These are phyloP conservation scores for Turritis glabra DNA, from an alignment of 345 rosid genomes.

Conservation along the genomic window DNA sequence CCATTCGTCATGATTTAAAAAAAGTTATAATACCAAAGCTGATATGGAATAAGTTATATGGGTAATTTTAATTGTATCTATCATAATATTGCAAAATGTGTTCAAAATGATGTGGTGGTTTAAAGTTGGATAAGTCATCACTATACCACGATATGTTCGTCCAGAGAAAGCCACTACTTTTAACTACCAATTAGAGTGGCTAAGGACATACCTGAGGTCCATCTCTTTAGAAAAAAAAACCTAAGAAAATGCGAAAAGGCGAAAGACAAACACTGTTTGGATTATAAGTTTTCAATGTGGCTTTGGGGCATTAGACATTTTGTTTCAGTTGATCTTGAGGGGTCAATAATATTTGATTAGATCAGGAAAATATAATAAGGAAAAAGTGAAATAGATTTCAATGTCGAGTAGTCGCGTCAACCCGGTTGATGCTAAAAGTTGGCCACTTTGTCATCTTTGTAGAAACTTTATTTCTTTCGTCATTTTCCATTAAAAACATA, in stretches of 20 bases:
- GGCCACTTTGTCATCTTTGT: slow-evolving; percentile 33
- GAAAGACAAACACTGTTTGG: slow-evolving; percentile 11
- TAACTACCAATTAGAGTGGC: slow-evolving; percentile 25
- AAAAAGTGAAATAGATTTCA: slow-evolving; percentile 27
- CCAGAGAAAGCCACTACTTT: slow-evolving; percentile 33
- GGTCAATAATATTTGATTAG: slow-evolving; percentile 13
- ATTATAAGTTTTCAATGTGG: slow-evolving; percentile 27
- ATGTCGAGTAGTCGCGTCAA: slow-evolving; percentile 68
- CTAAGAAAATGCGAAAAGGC: slow-evolving; percentile 2
- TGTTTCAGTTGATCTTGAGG: slow-evolving; percentile 22
- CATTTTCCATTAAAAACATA: neutral
- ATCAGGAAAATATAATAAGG: neutral
- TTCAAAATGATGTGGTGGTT: neutral
- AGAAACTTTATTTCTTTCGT: neutral
- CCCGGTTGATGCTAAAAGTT: slow-evolving; percentile 28
- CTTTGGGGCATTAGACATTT: slow-evolving; percentile 24
- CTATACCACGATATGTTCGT: slow-evolving; percentile 8
- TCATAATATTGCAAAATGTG: neutral
- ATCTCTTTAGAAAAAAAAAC: neutral
- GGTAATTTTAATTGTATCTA: neutral
- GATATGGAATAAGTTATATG: neutral
- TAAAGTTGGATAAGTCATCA: slow-evolving; percentile 3
- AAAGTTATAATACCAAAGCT: neutral
- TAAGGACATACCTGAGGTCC: neutral
- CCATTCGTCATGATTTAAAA: too few species aligned